phyloP scores from a whole-genome alignment of 2,329 filamentous ascomycete genomes.

The Ceratocystis albifundus region DNA sequence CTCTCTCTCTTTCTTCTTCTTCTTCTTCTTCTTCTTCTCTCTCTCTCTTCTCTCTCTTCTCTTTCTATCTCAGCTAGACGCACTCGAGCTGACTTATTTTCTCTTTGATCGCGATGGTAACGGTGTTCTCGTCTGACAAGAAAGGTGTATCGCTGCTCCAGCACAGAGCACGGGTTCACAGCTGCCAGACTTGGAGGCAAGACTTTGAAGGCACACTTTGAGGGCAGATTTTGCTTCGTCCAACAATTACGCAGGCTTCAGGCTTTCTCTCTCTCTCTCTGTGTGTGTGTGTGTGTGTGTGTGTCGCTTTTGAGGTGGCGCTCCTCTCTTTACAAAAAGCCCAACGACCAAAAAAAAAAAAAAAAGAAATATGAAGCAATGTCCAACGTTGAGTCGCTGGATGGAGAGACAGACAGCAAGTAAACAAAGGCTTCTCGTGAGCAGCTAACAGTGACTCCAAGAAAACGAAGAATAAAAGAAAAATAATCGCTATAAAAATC shows the following conservation, averaged over 20 bases:
- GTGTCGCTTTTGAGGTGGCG: background rate
- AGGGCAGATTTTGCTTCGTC: too few species aligned
- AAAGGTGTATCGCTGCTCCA: background rate
- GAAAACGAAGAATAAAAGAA: background rate
- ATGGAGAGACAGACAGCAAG: too few species aligned
- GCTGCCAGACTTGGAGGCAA: too few species aligned
- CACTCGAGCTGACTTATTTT: background rate
- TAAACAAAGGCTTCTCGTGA: background rate
- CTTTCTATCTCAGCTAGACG: too few species aligned
- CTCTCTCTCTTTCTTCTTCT: too few species aligned
- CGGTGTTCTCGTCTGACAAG: background rate
- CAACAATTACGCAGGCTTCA: background rate
- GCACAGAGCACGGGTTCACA: too few species aligned
- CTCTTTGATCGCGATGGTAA: background rate
- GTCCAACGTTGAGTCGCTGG: too few species aligned
- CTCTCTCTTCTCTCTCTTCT: too few species aligned
- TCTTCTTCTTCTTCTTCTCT: too few species aligned
- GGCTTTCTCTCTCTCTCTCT: too few species aligned
- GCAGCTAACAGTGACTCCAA: background rate
- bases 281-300: too few species aligned
- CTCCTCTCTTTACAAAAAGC: background rate
- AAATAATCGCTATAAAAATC: background rate
- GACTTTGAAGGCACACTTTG: too few species aligned
- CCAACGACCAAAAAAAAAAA: conserved; percentile 1
- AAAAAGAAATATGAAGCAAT: background rate